phyloP scores from a whole-genome alignment of 176 grass and related monocot species.

The Bothriochloa decipiens region DNA sequence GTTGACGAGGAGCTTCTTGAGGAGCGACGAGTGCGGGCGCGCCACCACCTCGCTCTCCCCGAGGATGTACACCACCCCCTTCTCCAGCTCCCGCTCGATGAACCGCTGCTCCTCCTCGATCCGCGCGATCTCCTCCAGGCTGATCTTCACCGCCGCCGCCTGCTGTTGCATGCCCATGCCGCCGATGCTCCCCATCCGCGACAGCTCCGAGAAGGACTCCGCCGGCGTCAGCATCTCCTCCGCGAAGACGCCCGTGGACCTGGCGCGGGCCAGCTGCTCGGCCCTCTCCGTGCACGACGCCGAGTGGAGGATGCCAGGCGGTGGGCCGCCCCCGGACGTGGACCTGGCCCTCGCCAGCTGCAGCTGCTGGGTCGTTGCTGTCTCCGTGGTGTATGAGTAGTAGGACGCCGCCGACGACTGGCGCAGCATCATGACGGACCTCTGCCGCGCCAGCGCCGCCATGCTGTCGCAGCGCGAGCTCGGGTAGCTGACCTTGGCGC shows the following conservation, averaged over 20 bases:
- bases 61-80: conserved; percentile 81
- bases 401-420: neutral
- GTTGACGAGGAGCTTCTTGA: conserved; percentile 68
- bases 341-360: conserved; percentile 20
- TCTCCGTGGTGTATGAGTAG: conserved; percentile 25
- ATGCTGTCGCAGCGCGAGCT: conserved; percentile 61
- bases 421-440: neutral
- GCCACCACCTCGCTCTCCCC: conserved; percentile 77
- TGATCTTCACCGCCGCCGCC: conserved; percentile 40
- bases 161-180: neutral
- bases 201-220: conserved; percentile 64
- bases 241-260: conserved; percentile 19
- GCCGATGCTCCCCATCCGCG: conserved; percentile 10
- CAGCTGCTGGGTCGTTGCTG: neutral
- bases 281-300: conserved; percentile 31
- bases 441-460: neutral
- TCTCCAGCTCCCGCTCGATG: conserved; percentile 64
- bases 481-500: conserved; percentile 48
- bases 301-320: conserved; percentile 3
- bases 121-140: conserved; percentile 45
- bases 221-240: conserved; percentile 57
- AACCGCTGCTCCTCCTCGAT: conserved; percentile 55
- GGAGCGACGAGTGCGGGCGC: conserved; percentile 44
- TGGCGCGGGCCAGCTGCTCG: neutral
- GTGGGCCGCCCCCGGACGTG: neutral